These are phyloP conservation scores for Citeromyces nyonsensis DNA, from an alignment of 805 yeast species.

Conservation along the genomic window DNA sequence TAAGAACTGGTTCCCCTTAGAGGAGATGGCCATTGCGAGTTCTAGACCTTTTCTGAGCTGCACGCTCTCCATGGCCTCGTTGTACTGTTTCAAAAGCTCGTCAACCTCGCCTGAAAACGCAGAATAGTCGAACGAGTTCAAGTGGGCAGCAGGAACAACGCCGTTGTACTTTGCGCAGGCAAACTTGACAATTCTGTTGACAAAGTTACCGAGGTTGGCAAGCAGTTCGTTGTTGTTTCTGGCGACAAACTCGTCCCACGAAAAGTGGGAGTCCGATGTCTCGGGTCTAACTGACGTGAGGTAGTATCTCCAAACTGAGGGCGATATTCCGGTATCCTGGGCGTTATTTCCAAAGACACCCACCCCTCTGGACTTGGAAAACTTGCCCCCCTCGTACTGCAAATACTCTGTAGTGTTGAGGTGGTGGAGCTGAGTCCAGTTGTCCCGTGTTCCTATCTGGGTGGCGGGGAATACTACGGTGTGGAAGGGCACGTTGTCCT, in stretches of 20 bases:
- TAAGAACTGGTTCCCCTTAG: conserved; percentile 88
- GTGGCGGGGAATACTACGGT: conserved; percentile 95
- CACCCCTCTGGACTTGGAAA: conserved; percentile 92
- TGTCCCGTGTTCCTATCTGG: conserved; percentile 73
- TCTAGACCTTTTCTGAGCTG: conserved; percentile 84
- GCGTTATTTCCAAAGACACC: conserved; percentile 99
- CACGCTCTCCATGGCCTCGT: conserved; percentile 59
- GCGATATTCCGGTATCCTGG: conserved; percentile 76
- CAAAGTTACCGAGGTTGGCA: conserved; percentile 94
- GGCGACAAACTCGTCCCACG: conserved; percentile 92
- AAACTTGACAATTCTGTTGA: conserved; percentile 84
- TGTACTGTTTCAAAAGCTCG: conserved; percentile 41
- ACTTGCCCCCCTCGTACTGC: conserved; percentile 96
- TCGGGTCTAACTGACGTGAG: conserved; percentile 90
- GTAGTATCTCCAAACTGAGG: conserved; percentile 97
- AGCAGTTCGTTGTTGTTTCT: conserved; percentile 87
- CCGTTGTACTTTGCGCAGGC: conserved; percentile 84
- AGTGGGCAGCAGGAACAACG: conserved; percentile 59
- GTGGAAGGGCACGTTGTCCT: conserved; percentile 97
- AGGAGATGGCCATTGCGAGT: conserved; percentile 77
- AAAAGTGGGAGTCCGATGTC: conserved; percentile 88
- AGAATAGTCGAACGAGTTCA: conserved; percentile 30
- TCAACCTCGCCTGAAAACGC: conserved; percentile 42
- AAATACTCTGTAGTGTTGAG: conserved; percentile 90
- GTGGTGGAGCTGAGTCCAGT: conserved; percentile 87